These are phyloP conservation scores for Penicillium sp. DNA, from an alignment of 2,329 filamentous ascomycete genomes.

Conservation along the genomic window DNA sequence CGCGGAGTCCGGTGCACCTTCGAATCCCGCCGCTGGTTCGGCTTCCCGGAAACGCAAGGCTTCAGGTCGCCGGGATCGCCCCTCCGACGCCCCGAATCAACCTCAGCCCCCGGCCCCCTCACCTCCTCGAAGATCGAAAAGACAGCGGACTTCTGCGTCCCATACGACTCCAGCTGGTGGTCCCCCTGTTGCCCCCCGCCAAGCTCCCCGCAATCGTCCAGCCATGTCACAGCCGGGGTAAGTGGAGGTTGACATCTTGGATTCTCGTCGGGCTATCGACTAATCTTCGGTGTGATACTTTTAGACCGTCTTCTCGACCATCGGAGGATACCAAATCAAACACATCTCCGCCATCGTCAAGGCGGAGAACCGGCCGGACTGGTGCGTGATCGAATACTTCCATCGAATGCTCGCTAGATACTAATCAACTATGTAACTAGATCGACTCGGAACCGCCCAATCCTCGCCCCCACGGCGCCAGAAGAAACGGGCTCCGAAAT, in stretches of 20 bases:
- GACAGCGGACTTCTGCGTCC: slow-evolving; percentile 58
- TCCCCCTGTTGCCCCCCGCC: slow-evolving; percentile 42
- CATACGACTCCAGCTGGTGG: slow-evolving; percentile 36
- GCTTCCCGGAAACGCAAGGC: slow-evolving; percentile 71
- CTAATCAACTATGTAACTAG: slow-evolving; percentile 14
- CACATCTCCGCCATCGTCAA: slow-evolving; percentile 57
- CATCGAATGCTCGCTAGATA: background rate
- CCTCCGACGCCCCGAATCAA: slow-evolving; percentile 34
- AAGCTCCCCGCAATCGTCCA: slow-evolving; percentile 31
- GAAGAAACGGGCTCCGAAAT: slow-evolving; percentile 52
- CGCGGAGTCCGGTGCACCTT: slow-evolving; percentile 37
- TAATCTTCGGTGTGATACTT: background rate
- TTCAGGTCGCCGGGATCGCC: slow-evolving; percentile 47
- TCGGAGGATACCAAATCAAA: slow-evolving; percentile 55
- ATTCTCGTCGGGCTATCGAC: no score
- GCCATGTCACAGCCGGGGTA: slow-evolving; percentile 42
- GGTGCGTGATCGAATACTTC: slow-evolving; percentile 51
- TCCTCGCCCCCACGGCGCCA: slow-evolving; percentile 39
- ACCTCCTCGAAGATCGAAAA: slow-evolving; percentile 59
- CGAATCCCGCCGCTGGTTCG: slow-evolving; percentile 41
- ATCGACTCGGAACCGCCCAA: slow-evolving; percentile 32
- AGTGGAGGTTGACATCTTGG: no score
- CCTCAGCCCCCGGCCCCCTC: slow-evolving; percentile 28
- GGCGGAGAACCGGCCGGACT: slow-evolving; percentile 65
- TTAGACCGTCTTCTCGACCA: slow-evolving; percentile 58